Percentiles rank a stretch among this genome's conserved stretches.
phyloP scores from a whole-genome alignment of 2,329 filamentous ascomycete genomes.

The Monosporascus sp. region DNA sequence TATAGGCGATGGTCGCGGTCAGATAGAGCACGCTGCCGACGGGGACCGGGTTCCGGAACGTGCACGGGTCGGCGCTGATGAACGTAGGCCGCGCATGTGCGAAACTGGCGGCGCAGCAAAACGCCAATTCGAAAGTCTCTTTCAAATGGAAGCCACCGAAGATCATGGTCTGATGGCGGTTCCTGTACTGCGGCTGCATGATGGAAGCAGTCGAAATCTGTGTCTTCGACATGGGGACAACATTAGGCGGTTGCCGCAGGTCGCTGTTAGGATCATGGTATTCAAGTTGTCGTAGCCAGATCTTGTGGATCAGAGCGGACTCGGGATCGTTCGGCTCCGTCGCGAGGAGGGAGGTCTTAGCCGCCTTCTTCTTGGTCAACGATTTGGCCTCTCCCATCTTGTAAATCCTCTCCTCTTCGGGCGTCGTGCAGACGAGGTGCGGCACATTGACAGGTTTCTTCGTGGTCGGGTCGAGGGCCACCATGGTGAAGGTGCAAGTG shows the following conservation, averaged over 20 bases:
- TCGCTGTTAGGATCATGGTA: constrained; percentile 43
- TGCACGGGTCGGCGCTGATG: constrained; percentile 67
- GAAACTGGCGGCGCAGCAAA: constrained; percentile 68
- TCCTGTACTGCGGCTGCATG: constrained; percentile 61
- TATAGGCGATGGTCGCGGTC: constrained; percentile 68
- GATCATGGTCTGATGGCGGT: constrained; percentile 68
- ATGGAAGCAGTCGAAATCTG: constrained; percentile 60
- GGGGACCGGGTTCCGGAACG: constrained; percentile 70
- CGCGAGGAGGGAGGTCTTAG: constrained; percentile 57
- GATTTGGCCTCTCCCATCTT: constrained; percentile 56
- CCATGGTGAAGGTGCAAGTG: constrained; percentile 66
- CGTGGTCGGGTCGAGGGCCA: constrained; percentile 63
- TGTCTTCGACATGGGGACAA: constrained; percentile 55
- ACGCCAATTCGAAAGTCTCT: constrained; percentile 71
- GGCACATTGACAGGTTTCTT: constrained; percentile 60
- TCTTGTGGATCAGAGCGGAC: constrained; percentile 65
- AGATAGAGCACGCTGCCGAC: constrained; percentile 71
- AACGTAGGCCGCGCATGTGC: constrained; percentile 66
- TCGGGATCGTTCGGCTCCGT: constrained; percentile 67
- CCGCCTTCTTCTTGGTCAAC: constrained; percentile 56
- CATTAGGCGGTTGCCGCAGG: constrained; percentile 30
- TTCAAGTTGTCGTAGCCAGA: constrained; percentile 65
- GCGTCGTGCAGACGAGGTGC: constrained; percentile 52
- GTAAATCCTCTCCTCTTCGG: constrained; percentile 61
- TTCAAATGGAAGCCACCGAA: constrained; percentile 73